Conservation (phyloP, 1,284 basidiomycete species). For the Moesziomyces parantarcticus region DNA sequence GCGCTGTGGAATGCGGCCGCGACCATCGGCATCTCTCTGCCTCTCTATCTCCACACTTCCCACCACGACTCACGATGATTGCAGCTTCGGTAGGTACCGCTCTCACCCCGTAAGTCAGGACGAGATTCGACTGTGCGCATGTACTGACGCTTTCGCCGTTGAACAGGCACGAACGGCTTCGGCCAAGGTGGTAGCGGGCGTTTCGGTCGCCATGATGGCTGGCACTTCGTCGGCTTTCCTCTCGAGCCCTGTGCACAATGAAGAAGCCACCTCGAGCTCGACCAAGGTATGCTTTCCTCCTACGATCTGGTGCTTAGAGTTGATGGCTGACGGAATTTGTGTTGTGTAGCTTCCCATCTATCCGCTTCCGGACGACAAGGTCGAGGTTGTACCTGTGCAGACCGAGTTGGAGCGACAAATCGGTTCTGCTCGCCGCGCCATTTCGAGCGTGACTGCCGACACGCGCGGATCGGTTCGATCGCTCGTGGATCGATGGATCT, state of each 20-base stretch:
- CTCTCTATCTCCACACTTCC: background rate
- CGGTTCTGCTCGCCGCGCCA: slow-evolving; percentile 41
- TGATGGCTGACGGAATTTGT: background rate
- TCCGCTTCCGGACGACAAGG: slow-evolving; percentile 38
- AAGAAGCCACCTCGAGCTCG: slow-evolving; percentile 26
- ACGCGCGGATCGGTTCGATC: slow-evolving; percentile 30
- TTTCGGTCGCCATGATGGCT: slow-evolving; percentile 18
- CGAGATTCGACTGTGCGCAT: too few species aligned
- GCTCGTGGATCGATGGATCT: slow-evolving; percentile 56
- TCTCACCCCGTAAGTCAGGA: too few species aligned
- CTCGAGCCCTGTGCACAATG: slow-evolving; percentile 34
- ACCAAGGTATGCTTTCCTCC: slow-evolving; percentile 35
- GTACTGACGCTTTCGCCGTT: background rate
- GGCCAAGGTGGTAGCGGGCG: slow-evolving; percentile 32
- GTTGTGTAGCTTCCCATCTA: slow-evolving; percentile 57
- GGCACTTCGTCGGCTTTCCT: slow-evolving; percentile 25
- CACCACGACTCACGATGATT: slow-evolving; percentile 11
- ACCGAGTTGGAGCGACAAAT: slow-evolving; percentile 63
- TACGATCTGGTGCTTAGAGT: too few species aligned
- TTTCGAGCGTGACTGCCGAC: slow-evolving; percentile 40
- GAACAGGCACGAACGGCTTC: slow-evolving; percentile 21
- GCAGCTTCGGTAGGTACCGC: slow-evolving; percentile 32
- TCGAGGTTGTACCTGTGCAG: slow-evolving; percentile 49
- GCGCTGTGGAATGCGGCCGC: too few species aligned
- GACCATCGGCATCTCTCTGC: too few species aligned